Evolutionary conservation across 768 basidiomycete species (phyloP), one percentile per base, ranked within the genome.

Genomic region (Podaxis mareebaensis): DNA sequence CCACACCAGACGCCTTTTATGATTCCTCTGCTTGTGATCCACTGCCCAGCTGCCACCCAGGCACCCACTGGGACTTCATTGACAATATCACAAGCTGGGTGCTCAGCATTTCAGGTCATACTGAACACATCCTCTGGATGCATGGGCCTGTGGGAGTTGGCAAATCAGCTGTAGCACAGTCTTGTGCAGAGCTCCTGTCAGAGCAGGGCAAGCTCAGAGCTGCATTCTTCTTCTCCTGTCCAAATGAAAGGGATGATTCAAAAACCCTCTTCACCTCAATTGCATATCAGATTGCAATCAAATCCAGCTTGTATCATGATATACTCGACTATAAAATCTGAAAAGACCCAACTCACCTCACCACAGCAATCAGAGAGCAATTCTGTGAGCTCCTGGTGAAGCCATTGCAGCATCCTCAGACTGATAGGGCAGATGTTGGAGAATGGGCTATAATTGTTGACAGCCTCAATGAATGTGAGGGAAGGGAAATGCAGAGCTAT

Each of bases 391-490:
- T 49, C n/a, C 2, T 49, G n/a, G 48, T 24, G n/a, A 49, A 24
- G 22, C 48, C 48, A 0, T 24, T 17, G 48, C 48, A 20, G 51
- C 8, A 44, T 7, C 24, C 53, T 4, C 8, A 39, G 26, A 39
- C 4, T 4, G 15, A n/a, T 4, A 38, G 39, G 7, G 17, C 8
- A 20, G 13, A n/a, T 26, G 3, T 44, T 1, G 39, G 12, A 17
- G 22, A 39, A 13, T 13, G 13, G 17, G 6, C 56, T 2, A 57
- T 66, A 6, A 22, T 66, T 2, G 51, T 67, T 15, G 66, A 67
- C 26, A 63, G 66, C 3, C 53, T 67, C 24, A 63, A 64, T 52
- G 66, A 67, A n/a, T 67, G 66, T 51, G 40, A 20, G 5, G 20
- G 24, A 4, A 40, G 3, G 3, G n/a, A 49, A 10, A 22, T 11